These are phyloP conservation scores for Telfairia occidentalis DNA, from an alignment of 331 rosid genomes.

Conservation along the genomic window DNA sequence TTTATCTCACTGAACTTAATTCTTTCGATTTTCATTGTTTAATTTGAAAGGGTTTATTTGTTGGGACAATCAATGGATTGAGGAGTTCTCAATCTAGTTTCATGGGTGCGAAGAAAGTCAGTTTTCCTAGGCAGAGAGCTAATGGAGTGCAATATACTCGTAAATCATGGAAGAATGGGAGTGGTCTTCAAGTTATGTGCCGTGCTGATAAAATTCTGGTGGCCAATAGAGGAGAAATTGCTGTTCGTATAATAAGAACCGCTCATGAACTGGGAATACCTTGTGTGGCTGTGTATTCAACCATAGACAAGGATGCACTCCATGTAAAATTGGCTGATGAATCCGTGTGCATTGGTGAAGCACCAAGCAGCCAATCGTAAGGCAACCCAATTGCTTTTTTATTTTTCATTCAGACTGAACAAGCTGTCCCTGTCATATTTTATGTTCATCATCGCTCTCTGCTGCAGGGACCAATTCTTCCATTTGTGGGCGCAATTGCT, in stretches of 20 bases:
- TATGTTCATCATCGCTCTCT: neutral
- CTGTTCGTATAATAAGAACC: constrained; percentile 90
- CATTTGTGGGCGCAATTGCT: neutral
- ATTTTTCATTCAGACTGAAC: no score
- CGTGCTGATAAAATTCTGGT: constrained; percentile 51
- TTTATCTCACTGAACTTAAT: neutral
- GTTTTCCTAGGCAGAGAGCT: constrained; percentile 41
- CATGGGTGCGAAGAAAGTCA: constrained; percentile 35
- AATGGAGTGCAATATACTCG: constrained; percentile 20
- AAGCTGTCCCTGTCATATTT: neutral
- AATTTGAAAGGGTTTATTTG: constrained; percentile 47
- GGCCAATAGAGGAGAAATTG: constrained; percentile 92
- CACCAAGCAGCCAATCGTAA: constrained; percentile 52
- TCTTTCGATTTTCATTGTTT: constrained; percentile 4
- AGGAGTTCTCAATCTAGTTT: constrained; percentile 61
- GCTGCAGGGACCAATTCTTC: neutral
- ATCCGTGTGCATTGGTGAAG: constrained; percentile 70
- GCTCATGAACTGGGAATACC: constrained; percentile 95
- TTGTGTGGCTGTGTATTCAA: constrained; percentile 58
- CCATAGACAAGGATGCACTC: constrained; percentile 57
- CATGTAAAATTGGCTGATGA: constrained; percentile 89
- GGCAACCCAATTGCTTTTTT: neutral
- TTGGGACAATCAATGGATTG: constrained; percentile 32
- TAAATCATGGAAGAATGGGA: constrained; percentile 25
- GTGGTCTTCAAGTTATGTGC: constrained; percentile 32